Evolutionary conservation across 2,329 filamentous ascomycete species (phyloP).

Genomic region (Phialophora chinensis): DNA sequence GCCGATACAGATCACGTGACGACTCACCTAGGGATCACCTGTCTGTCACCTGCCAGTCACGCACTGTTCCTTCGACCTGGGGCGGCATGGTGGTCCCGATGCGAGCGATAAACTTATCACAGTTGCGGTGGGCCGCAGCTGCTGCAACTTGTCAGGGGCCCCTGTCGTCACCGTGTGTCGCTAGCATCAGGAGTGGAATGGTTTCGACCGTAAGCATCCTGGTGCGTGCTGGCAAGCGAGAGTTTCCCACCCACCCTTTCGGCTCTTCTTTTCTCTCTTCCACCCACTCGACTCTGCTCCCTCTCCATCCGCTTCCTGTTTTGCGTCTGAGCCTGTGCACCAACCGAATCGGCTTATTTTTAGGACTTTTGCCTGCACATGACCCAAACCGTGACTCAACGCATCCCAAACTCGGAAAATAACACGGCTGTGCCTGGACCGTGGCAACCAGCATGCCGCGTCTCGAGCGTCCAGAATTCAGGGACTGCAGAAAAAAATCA

Average conservation of each 20-base stretch:
- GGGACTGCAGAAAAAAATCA: not conserved
- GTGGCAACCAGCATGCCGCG: not conserved
- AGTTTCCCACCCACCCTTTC: not conserved
- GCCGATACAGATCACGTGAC: not conserved
- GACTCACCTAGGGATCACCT: not conserved
- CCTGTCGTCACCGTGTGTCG: not conserved
- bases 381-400: not conserved
- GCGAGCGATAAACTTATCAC: no score
- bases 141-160: not conserved
- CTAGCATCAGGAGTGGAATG: not conserved
- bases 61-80: not conserved
- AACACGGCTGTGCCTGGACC: slow-evolving; percentile 7
- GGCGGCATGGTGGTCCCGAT: no score
- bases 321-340: not conserved
- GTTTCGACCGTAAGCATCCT: not conserved
- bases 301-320: not conserved
- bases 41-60: not conserved
- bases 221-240: not conserved
- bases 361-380: not conserved
- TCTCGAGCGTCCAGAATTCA: not conserved
- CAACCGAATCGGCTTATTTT: not conserved
- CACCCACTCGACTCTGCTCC: not conserved
- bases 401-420: not conserved
- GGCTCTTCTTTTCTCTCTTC: not conserved
- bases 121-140: no score